Base-by-base conservation (phyloP, 169 alveolate species). In the Besnoitia besnoiti region DNA sequence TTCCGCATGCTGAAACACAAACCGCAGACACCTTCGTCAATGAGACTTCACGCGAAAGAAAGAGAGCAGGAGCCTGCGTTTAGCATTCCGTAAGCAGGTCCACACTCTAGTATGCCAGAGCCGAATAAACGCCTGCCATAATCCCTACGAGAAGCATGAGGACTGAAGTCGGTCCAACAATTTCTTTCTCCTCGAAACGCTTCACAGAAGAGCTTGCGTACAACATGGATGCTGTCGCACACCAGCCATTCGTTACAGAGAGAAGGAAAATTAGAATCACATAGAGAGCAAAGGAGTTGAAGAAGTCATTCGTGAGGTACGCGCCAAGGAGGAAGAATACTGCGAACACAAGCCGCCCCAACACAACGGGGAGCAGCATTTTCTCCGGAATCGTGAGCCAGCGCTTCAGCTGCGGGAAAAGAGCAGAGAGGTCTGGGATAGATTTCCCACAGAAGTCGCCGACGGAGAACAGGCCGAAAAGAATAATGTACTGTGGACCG, bases 91-190 rank as follows among this genome's bases (percentile, higher is more conserved):
- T n/a, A n/a, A n/a, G n/a, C n/a, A n/a, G n/a, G n/a, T n/a, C 24
- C 24, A 3, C 67, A 19, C 67, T 55, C 30, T 55, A 55, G 89
- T 77, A 85, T 19, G 76, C 49, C 10, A 75, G 46, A 44, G 92
- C 95, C 47, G 80, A 92, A 94, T 77, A 90, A 35, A 77, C 88
- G 0, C 93, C 93, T 4, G 80, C 37, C n/a, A 76, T 76, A 40
- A 90, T 90, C 33, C 93, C 93, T 4, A 90, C 85, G n/a, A 51
- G 93, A 24, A 90, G 79, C 90, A 77, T 39, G 40, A 90, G 77
- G 59, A 90, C 89, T 0, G 93, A 67, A 7, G 79, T 85, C 44
- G 93, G 93, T 33, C 90, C 88, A 49, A 90, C 84, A n/a, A 90
- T 77, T 37, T 90, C 93, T n/a, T 77, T 75, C 37, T 90, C 93